Conservation (phyloP, 2,329 filamentous ascomycete genomes). For the Xylariomycetidae sp. region DNA sequence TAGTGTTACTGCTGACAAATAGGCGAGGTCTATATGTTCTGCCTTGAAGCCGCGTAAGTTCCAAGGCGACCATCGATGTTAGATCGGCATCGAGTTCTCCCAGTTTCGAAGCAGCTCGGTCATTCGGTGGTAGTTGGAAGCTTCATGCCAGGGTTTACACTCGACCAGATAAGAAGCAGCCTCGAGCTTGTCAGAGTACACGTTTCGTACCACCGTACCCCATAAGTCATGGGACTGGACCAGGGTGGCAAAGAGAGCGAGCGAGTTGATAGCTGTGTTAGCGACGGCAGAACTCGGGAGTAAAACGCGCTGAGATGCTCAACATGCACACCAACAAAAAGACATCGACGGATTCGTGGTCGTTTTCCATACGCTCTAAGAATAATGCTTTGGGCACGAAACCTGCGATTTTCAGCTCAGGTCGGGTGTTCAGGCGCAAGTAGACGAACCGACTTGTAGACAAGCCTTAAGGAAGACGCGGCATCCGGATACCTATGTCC, state of each 20-base stretch:
- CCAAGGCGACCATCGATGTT: slow-evolving; percentile 29
- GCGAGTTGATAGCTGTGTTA: slow-evolving; percentile 16
- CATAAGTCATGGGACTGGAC: slow-evolving; percentile 32
- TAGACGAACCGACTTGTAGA: background rate
- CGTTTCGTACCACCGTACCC: slow-evolving; percentile 28
- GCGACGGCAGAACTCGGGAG: slow-evolving; percentile 20
- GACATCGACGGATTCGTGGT: slow-evolving; percentile 15
- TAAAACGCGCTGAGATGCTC: slow-evolving; percentile 26
- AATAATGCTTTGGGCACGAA: slow-evolving; percentile 28
- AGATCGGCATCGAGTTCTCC: slow-evolving; percentile 24
- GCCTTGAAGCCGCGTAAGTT: slow-evolving; percentile 31
- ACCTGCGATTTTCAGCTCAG: slow-evolving; percentile 7
- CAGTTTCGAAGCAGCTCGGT: slow-evolving; percentile 17
- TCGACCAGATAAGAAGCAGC: no score
- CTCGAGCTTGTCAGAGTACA: slow-evolving; percentile 15
- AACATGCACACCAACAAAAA: slow-evolving; percentile 27
- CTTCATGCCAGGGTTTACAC: slow-evolving; percentile 11
- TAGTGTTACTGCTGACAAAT: slow-evolving; percentile 30
- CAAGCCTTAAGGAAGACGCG: background rate
- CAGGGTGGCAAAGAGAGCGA: slow-evolving; percentile 32
- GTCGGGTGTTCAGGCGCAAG: background rate
- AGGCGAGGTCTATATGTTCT: slow-evolving; percentile 29
- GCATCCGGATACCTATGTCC: no score
- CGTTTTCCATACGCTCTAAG: slow-evolving; percentile 18
- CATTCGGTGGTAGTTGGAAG: slow-evolving; percentile 21